These are phyloP conservation scores for Botrytis tulipae DNA, from an alignment of 2,329 filamentous ascomycete species.

Conservation along the genomic window DNA sequence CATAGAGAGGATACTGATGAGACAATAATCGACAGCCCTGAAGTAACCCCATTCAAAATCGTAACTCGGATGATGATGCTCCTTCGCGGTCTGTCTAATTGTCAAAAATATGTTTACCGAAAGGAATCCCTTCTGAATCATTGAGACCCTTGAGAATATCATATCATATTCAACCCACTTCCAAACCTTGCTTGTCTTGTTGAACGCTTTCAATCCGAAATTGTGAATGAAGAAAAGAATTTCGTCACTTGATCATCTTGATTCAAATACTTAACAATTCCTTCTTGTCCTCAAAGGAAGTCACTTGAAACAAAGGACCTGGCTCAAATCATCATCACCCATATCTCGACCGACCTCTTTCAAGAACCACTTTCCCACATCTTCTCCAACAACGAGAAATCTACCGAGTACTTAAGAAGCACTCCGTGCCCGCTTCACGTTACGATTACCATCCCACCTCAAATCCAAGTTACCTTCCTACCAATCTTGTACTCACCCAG, in stretches of 20 bases:
- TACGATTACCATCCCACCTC: not conserved
- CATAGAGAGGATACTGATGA: not conserved
- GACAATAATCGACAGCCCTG: not conserved
- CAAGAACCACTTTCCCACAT: not conserved
- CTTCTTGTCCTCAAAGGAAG: not conserved
- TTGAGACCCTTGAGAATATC: not conserved
- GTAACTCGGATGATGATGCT: not conserved
- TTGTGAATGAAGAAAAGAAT: not conserved
- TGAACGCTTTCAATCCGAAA: not conserved
- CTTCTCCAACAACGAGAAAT: not conserved
- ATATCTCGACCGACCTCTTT: not conserved
- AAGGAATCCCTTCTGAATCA: not conserved
- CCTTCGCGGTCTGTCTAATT: not conserved
- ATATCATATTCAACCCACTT: slow-evolving; percentile 1
- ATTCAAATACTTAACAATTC: not conserved
- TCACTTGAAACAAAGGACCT: not conserved
- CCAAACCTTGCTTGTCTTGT: too few relatives aligned
- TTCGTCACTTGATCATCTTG: not conserved
- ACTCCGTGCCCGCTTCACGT: not conserved
- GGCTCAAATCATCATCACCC: not conserved
- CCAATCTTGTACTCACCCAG: not conserved
- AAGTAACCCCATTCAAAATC: not conserved
- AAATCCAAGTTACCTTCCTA: not conserved
- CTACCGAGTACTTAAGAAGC: not conserved
- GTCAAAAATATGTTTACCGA: not conserved